A percentile compares a stretch with the other conserved stretches of the same genome.
phyloP scores from a whole-genome alignment of 345 rosid species.

The Camelina hispida region DNA sequence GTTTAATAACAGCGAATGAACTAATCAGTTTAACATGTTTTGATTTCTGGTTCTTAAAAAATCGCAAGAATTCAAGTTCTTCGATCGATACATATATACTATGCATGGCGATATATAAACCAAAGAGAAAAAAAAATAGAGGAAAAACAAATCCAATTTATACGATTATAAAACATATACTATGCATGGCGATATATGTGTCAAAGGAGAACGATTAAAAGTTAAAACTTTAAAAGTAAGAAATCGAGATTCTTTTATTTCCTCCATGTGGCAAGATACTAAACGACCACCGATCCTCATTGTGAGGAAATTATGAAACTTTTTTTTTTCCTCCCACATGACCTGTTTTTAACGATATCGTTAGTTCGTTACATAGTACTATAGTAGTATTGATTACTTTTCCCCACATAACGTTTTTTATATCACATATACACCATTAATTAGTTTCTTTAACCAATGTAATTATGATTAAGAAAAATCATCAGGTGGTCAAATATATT shows the following conservation, averaged over 20 bases:
- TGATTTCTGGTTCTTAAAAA: too few relatives aligned
- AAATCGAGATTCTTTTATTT: slow-evolving; percentile 18
- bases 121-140: too few relatives aligned
- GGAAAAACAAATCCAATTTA: neutral
- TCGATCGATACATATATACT: too few relatives aligned
- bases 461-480: neutral
- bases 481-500: slow-evolving; percentile 15
- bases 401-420: too few relatives aligned
- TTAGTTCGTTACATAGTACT: neutral
- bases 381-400: slow-evolving; percentile 4
- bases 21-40: too few relatives aligned
- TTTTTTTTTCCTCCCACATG: slow-evolving; percentile 28
- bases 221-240: too few relatives aligned
- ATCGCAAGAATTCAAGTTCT: too few relatives aligned
- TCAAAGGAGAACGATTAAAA: neutral
- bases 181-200: neutral
- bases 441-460: neutral
- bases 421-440: too few relatives aligned
- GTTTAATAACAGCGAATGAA: too few relatives aligned
- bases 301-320: slow-evolving; percentile 34
- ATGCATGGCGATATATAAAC: neutral
- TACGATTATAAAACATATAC: neutral
- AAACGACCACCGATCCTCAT: slow-evolving; percentile 33
- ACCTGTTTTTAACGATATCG: slow-evolving; percentile 25
- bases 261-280: slow-evolving; percentile 35